Conservation (phyloP, 768 basidiomycete genomes). For the Lanmaoa rubissima region DNA sequence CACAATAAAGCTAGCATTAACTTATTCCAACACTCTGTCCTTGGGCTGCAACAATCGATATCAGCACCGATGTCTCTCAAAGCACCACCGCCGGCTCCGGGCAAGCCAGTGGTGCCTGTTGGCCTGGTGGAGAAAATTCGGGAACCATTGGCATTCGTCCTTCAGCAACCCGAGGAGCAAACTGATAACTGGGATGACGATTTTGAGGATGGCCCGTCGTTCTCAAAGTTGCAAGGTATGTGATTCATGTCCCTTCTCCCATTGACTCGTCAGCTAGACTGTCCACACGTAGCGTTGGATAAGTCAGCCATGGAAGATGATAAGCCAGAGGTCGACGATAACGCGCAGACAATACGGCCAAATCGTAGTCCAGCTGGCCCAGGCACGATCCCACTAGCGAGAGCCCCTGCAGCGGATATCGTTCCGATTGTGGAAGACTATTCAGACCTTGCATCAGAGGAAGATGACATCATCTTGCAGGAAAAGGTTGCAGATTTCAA, state of each 20-base stretch:
- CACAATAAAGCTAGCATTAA: conserved; percentile 28
- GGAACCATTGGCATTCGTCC: conserved; percentile 60
- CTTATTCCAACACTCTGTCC: conserved; percentile 32
- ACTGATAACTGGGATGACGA: conserved; percentile 99
- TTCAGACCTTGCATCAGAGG: conserved; percentile 81
- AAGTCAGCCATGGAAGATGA: conserved; percentile 58
- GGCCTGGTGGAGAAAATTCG: conserved; percentile 39
- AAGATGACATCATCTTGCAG: conserved; percentile 66
- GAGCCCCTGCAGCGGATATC: conserved; percentile 60
- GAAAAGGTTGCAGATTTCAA: conserved; percentile 85
- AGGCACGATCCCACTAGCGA: conserved; percentile 51
- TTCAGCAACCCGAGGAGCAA: conserved; percentile 79
- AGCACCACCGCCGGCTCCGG: conserved; percentile 14
- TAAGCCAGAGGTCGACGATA: conserved; percentile 59
- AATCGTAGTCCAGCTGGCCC: conserved; percentile 63
- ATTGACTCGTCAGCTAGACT: not conserved
- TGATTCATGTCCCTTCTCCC: not conserved
- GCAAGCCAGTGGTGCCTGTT: conserved; percentile 25
- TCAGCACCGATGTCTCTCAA: conserved; percentile 32
- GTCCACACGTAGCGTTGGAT: conserved; percentile 50
- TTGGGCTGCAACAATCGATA: conserved; percentile 35
- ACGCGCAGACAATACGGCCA: conserved; percentile 78
- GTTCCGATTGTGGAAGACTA: conserved; percentile 84
- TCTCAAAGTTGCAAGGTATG: conserved; percentile 73
- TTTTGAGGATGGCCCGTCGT: conserved; percentile 91